Base-by-base conservation (phyloP, 805 yeast genomes). In the Nakazawaea sp. region DNA sequence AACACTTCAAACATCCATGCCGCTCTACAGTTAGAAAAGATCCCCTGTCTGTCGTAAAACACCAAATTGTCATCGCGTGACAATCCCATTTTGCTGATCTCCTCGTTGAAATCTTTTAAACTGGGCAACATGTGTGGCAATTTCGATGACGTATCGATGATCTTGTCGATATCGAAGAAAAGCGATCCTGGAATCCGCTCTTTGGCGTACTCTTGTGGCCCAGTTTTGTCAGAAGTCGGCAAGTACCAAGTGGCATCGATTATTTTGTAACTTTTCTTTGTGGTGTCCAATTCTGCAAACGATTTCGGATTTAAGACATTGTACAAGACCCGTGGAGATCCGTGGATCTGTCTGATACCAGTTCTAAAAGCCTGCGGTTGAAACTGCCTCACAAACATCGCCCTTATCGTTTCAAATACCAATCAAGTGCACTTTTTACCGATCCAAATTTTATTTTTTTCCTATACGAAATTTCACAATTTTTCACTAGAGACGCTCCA, bases 51-150 rank as follows among this genome's bases (percentile, higher is more conserved):
- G 58, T 92, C 98, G 56, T 92, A 92, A 10, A 92, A 75, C 9
- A 92, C 81, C 27, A 92, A 53, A 11, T 65, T 60, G 46, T 89
- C 92, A 34, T 64, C 59, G 18, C 60, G 60, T 3, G 51, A 45
- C 20, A 85, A 51, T 1, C 92, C 92, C 41, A 86, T 56, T 12
- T 68, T 51, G 9, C 70, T 58, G 47, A 79, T 64, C 12, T 72
- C 68, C 4, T 49, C 32, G 35, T 74, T 73, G 57, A 87, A 90
- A 3, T 64, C 67, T 1, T 59, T 61, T 19, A 63, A 53, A 5
- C 68, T 57, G 2, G 97, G 97, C 10, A 89, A 65, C 97, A 89
- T 92, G 51, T 92, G 97, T 2, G 98, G 97, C 51, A 72, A 89
- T 13, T 70, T 63, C 11, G 86, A 78, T 0, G 59, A 41, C 2